Evolutionary conservation across 1,284 basidiomycete species (phyloP).

Genomic region (Afroboletus lepidellus): DNA sequence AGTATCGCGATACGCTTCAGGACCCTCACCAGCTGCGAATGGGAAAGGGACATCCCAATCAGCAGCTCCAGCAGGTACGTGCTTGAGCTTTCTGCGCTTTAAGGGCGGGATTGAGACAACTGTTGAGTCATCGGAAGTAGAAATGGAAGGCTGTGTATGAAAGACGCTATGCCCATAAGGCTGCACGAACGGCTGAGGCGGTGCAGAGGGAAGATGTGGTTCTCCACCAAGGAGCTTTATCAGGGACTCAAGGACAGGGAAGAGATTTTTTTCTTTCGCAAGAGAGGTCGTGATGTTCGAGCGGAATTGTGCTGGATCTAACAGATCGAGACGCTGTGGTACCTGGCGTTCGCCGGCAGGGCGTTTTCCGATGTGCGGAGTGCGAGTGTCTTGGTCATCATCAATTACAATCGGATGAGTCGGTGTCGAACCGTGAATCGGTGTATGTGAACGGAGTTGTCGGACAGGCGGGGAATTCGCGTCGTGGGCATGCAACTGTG

Average conservation of each 20-base stretch:
- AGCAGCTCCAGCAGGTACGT: constrained; percentile 70
- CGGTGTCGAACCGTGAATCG: constrained; percentile 48
- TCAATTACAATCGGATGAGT: constrained; percentile 70
- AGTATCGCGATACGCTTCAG: constrained; percentile 52
- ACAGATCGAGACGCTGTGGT: constrained; percentile 13
- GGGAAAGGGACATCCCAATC: constrained; percentile 82
- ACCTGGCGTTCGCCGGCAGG: constrained; percentile 4
- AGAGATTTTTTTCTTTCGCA: constrained; percentile 61
- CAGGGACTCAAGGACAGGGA: constrained; percentile 61
- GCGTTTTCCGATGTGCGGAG: constrained; percentile 8
- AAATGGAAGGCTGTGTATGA: constrained; percentile 9
- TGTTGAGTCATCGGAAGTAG: not conserved
- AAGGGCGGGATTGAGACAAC: constrained; percentile 26
- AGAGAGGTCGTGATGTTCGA: constrained; percentile 60
- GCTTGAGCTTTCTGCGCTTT: constrained; percentile 62
- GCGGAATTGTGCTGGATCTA: constrained; percentile 40
- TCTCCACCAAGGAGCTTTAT: constrained; percentile 48
- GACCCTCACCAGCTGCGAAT: constrained; percentile 66
- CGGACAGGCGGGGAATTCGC: constrained; percentile 32
- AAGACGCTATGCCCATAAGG: constrained; percentile 24
- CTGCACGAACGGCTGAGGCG: constrained; percentile 16
- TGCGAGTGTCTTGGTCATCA: constrained; percentile 43
- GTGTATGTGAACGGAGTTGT: constrained; percentile 7
- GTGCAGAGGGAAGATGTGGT: constrained; percentile 7
- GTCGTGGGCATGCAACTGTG: constrained; percentile 38